These are phyloP conservation scores for Aspergillus cavernicola DNA, from an alignment of 495 filamentous ascomycete genomes.

Conservation along the genomic window DNA sequence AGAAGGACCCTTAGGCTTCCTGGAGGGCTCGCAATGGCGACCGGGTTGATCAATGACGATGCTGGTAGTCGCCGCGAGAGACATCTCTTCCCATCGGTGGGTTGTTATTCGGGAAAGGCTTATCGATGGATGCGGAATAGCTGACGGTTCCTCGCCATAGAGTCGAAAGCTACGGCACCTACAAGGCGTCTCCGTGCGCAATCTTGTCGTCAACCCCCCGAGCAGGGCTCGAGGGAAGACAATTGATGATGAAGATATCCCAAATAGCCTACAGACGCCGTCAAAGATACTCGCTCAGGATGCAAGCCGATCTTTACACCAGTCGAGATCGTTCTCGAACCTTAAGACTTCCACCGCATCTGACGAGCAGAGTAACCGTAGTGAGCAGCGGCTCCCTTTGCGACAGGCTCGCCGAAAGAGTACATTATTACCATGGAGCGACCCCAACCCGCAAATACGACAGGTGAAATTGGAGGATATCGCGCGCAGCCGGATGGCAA, in stretches of 20 bases:
- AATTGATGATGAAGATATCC: constrained; percentile 80
- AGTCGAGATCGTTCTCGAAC: constrained; percentile 72
- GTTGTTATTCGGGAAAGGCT: background rate
- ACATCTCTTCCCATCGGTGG: constrained; percentile 49
- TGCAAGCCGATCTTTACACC: constrained; percentile 53
- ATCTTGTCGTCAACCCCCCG: constrained; percentile 60
- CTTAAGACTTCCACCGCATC: constrained; percentile 41
- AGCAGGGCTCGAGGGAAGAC: constrained; percentile 63
- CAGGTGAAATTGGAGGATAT: constrained; percentile 77
- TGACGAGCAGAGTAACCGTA: constrained; percentile 18
- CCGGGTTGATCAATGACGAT: constrained; percentile 18
- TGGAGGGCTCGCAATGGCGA: constrained; percentile 13
- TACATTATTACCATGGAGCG: constrained; percentile 63
- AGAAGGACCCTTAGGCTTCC: constrained; percentile 14
- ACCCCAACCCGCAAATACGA: constrained; percentile 59
- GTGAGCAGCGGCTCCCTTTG: constrained; percentile 22
- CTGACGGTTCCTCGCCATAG: constrained; percentile 35
- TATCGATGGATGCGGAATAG: background rate
- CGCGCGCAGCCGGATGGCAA: constrained; percentile 67
- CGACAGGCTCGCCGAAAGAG: constrained; percentile 57
- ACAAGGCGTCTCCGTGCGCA: constrained; percentile 81
- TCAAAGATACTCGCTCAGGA: constrained; percentile 63
- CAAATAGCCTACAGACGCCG: constrained; percentile 61
- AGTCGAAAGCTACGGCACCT: constrained; percentile 89
- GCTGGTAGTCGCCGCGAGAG: constrained; percentile 35